A percentile compares a stretch with the other conserved stretches of the same genome.
These are phyloP conservation scores for Exophiala dermatitidis DNA, from an alignment of 2,329 filamentous ascomycete species.

Conservation along the genomic window DNA sequence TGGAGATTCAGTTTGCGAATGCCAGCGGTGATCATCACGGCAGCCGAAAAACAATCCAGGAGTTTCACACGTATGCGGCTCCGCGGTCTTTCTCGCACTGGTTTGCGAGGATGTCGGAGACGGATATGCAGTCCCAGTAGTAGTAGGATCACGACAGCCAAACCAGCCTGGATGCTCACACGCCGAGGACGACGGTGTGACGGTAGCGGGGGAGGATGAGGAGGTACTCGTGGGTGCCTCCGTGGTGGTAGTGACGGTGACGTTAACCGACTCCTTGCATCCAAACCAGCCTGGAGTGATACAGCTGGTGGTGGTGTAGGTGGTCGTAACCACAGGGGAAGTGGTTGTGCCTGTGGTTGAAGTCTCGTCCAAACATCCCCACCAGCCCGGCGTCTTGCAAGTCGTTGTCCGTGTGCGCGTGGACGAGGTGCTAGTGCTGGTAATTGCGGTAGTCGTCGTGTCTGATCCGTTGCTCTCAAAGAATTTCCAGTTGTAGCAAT, in stretches of 20 bases:
- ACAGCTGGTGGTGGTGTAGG: slow-evolving; percentile 35
- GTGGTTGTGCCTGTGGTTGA: slow-evolving; percentile 36
- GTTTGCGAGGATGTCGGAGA: slow-evolving; percentile 17
- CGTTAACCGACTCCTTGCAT: slow-evolving; percentile 34
- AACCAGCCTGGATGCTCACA: slow-evolving; percentile 36
- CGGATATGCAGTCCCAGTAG: slow-evolving; percentile 19
- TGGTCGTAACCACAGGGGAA: slow-evolving; percentile 31
- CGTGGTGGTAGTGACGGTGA: slow-evolving; percentile 30
- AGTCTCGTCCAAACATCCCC: slow-evolving; percentile 54
- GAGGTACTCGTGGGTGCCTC: slow-evolving; percentile 18
- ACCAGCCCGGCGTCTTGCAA: slow-evolving; percentile 89
- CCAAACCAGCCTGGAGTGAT: slow-evolving; percentile 41
- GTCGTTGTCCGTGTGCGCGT: slow-evolving; percentile 70
- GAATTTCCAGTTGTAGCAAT: slow-evolving; percentile 91
- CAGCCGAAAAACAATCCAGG: slow-evolving; percentile 55
- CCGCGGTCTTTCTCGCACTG: slow-evolving; percentile 12
- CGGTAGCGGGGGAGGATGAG: slow-evolving; percentile 28
- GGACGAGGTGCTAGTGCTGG: slow-evolving; percentile 51
- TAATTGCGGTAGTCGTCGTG: slow-evolving; percentile 56
- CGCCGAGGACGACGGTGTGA: slow-evolving; percentile 30
- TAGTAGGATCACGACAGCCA: slow-evolving; percentile 35
- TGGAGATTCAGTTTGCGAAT: neutral
- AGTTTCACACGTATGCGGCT: slow-evolving; percentile 38
- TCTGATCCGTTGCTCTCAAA: slow-evolving; percentile 87
- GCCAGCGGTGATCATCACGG: slow-evolving; percentile 30